Percentiles rank a stretch among this genome's conserved stretches.
These are phyloP conservation scores for Collybiopsis confluens DNA, from an alignment of 768 basidiomycete genomes.

Conservation along the genomic window DNA sequence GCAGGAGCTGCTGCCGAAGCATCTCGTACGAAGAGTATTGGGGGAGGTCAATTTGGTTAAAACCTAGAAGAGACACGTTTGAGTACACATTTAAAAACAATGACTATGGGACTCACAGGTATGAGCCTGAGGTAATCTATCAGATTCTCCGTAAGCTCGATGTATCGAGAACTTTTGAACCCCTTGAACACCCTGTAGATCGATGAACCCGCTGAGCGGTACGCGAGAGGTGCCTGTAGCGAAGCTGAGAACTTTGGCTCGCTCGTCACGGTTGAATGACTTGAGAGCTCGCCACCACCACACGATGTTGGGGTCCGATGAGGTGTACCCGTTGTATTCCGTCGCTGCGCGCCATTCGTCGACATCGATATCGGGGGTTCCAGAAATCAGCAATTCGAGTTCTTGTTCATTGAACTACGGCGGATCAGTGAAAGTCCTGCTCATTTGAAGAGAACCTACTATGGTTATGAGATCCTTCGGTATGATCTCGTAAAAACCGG, in stretches of 20 bases:
- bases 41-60: constrained; percentile 93
- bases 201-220: constrained; percentile 89
- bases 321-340: constrained; percentile 83
- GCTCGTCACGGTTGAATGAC: constrained; percentile 94
- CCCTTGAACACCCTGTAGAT: constrained; percentile 93
- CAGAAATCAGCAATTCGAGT: constrained; percentile 89
- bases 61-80: constrained; percentile 45
- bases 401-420: constrained; percentile 90
- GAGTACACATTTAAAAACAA: constrained; percentile 8
- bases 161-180: constrained; percentile 95
- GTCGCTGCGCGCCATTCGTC: constrained; percentile 96
- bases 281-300: constrained; percentile 99
- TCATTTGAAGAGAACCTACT: constrained; percentile 39
- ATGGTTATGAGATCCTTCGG: constrained; percentile 95
- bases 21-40: constrained; percentile 96
- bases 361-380: constrained; percentile 97
- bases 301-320: constrained; percentile 91
- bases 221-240: constrained; percentile 92
- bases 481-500: constrained; percentile 96
- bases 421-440: constrained; percentile 9
- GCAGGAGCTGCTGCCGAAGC: constrained; percentile 82
- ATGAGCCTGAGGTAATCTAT: constrained; percentile 85
- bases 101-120: constrained; percentile 56
- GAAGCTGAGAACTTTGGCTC: constrained; percentile 96
- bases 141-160: constrained; percentile 82